Evolutionary conservation across 805 yeast species (phyloP).

Genomic region (Ogataea trehalophila): DNA sequence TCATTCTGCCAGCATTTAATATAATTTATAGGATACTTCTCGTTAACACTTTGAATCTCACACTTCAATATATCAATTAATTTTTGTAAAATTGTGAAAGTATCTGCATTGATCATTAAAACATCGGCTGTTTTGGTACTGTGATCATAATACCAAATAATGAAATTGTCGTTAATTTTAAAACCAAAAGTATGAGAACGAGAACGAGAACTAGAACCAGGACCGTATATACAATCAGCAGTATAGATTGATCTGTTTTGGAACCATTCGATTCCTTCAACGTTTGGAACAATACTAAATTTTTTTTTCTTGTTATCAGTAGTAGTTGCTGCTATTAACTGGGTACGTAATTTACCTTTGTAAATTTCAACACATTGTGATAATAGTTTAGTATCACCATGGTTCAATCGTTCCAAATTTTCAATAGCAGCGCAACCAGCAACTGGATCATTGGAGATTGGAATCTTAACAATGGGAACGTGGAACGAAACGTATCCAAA

Average conservation of each 20-base stretch:
- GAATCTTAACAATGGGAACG: slow-evolving; percentile 17
- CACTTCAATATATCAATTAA: slow-evolving; percentile 11
- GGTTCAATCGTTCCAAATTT: background rate
- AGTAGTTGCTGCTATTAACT: background rate
- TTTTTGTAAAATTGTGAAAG: slow-evolving; percentile 5
- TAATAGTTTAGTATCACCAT: background rate
- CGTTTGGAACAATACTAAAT: slow-evolving; percentile 34
- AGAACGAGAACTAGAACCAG: no score
- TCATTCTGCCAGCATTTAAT: slow-evolving; percentile 25
- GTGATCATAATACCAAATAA: slow-evolving; percentile 40
- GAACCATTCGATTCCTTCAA: slow-evolving; percentile 37
- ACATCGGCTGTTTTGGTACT: slow-evolving; percentile 9
- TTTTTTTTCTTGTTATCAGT: slow-evolving; percentile 7
- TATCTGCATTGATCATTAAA: slow-evolving; percentile 16
- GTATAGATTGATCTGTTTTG: slow-evolving; percentile 30
- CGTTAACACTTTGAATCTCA: slow-evolving; percentile 4
- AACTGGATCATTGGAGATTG: background rate
- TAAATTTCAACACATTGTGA: slow-evolving; percentile 7
- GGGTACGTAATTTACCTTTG: slow-evolving; percentile 2
- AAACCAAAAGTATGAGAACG: slow-evolving; percentile 6
- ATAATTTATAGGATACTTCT: slow-evolving; percentile 4
- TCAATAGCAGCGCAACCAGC: background rate
- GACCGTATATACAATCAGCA: background rate
- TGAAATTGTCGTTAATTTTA: slow-evolving; percentile 25
- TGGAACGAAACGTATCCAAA: slow-evolving; percentile 47